Base-by-base conservation (phyloP, 2,329 filamentous ascomycete genomes). In the Xenoacremonium recifei region DNA sequence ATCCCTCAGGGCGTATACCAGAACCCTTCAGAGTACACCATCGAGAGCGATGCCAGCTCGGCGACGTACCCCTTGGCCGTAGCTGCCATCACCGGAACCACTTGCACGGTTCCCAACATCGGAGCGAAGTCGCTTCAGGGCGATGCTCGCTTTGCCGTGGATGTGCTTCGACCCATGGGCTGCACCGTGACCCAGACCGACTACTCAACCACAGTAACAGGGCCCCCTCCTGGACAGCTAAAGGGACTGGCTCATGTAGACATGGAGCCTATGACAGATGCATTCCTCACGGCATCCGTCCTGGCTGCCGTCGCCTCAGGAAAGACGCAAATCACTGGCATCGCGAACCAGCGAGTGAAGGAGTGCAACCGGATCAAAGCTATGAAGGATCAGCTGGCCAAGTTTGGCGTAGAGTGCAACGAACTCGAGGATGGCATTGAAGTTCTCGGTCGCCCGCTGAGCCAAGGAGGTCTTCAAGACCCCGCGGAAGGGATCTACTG, bases 231-330 rank as follows among this genome's bases (percentile, higher is more conserved):
- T 41, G 92, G 93, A 10, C 68, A 77, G 13, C 71, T 99, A 29
- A 83, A 83, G 54, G 85, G 88, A 1, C 71, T 99, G 11, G 71
- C 82, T 15, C 85, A 92, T 45, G 83, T 99, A 20, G 91, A 99
- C 59, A 99, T 99, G 93, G 93, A 97, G 65, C 87, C 92, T 1
- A 99, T 99, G 93, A 99, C 93, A 0, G 93, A 99, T 66, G 93
- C 93, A 36, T 99, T 99, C 74, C 76, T 99, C 39, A 96, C 91
- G 4, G 93, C 93, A 15, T 95, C 90, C 2, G 90, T 96, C 4
- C 77, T 99, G 35, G 93, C 90, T 19, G 93, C 93, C 25, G 89
- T 96, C 32, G 90, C 92, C 9, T 82, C 79, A 12, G 89, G 88
- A 2, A 83, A 82, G 37, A 99, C 93, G 0, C 82, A 81, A 42